phyloP scores from a whole-genome alignment of 2,329 filamentous ascomycete genomes.

The Penicillium sp. region DNA sequence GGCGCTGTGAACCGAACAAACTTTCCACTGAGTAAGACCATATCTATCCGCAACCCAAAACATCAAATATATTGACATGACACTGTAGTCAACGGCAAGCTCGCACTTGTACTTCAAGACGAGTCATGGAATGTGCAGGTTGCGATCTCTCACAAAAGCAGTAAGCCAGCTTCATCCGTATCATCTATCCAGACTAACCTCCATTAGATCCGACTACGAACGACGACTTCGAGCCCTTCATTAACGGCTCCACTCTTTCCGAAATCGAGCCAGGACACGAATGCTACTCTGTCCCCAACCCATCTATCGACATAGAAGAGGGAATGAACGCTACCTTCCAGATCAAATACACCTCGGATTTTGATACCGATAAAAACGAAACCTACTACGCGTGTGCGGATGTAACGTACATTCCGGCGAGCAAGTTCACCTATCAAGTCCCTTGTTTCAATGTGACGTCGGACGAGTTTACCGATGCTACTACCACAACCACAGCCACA shows the following conservation, averaged over 20 bases:
- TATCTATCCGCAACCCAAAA: not conserved
- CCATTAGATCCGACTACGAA: slow-evolving; percentile 41
- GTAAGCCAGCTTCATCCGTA: slow-evolving; percentile 36
- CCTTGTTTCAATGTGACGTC: slow-evolving; percentile 50
- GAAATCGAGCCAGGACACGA: slow-evolving; percentile 46
- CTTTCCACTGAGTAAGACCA: slow-evolving; percentile 54
- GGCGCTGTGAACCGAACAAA: slow-evolving; percentile 51
- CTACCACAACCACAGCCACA: slow-evolving; percentile 22
- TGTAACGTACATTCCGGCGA: slow-evolving; percentile 43
- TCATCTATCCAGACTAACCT: not conserved
- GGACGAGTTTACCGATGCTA: slow-evolving; percentile 15
- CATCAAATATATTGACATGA: not conserved
- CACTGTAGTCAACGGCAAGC: slow-evolving; percentile 50
- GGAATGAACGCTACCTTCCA: slow-evolving; percentile 49
- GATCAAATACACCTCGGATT: slow-evolving; percentile 45
- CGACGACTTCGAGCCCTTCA: slow-evolving; percentile 41
- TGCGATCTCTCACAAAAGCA: slow-evolving; percentile 52
- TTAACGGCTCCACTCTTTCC: slow-evolving; percentile 32
- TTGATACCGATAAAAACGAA: slow-evolving; percentile 41
- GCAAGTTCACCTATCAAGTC: slow-evolving; percentile 42
- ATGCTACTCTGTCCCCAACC: slow-evolving; percentile 45
- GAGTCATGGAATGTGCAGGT: slow-evolving; percentile 57
- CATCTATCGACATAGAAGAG: slow-evolving; percentile 31
- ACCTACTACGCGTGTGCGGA: slow-evolving; percentile 51
- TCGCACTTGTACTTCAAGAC: slow-evolving; percentile 58